These are phyloP conservation scores for Flaveria sonorensis DNA, from an alignment of 129 eudicot genomes.

Conservation along the genomic window DNA sequence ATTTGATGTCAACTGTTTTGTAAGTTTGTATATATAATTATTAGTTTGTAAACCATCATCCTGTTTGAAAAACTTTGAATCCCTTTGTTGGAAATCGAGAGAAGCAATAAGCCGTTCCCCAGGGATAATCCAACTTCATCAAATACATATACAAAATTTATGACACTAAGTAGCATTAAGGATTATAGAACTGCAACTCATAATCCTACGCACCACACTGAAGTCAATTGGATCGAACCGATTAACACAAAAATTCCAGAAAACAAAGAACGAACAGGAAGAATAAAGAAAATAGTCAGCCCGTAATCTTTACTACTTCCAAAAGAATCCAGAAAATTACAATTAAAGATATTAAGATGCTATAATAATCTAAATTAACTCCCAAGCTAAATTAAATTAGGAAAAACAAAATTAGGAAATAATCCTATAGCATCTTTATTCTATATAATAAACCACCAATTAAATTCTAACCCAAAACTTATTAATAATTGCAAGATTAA, in stretches of 20 bases:
- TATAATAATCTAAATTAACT: not conserved
- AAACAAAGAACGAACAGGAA: too few species aligned
- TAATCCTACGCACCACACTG: not conserved
- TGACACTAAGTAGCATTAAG: not conserved
- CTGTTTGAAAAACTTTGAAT: not conserved
- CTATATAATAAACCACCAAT: not conserved
- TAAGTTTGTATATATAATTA: not conserved
- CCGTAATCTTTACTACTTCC: not conserved
- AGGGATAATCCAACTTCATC: conserved; percentile 3
- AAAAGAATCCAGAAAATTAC: not conserved
- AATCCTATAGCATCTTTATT: not conserved
- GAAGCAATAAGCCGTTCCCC: not conserved
- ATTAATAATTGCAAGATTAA: not conserved
- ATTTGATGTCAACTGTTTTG: not conserved
- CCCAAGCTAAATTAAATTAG: not conserved
- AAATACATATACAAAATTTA: not conserved
- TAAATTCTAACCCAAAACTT: not conserved
- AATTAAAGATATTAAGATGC: too few species aligned
- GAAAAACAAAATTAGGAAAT: not conserved
- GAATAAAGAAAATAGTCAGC: not conserved
- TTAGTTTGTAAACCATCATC: not conserved
- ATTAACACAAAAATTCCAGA: too few species aligned
- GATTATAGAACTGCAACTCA: conserved; percentile 5
- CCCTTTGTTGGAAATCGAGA: not conserved
- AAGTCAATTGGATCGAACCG: too few species aligned